Conservation (phyloP, 2,329 filamentous ascomycete genomes). For the Penicillium psychrosexuale region DNA sequence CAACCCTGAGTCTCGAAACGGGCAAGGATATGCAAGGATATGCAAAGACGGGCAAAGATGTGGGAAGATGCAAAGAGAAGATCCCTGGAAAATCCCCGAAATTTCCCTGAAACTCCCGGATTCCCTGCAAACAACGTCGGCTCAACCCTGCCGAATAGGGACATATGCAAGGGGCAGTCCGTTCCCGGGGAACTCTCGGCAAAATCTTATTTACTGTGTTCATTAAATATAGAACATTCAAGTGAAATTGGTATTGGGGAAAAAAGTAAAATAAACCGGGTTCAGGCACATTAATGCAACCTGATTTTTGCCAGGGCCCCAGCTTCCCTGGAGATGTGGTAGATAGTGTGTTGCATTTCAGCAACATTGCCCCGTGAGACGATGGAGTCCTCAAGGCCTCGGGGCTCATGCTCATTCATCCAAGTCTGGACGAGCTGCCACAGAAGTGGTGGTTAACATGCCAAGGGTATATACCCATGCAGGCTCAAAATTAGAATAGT, state of each 20-base stretch:
- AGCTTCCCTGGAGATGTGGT: background rate
- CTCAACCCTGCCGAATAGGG: background rate
- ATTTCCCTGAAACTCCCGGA: background rate
- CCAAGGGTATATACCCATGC: background rate
- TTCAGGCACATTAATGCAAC: background rate
- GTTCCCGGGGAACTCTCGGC: background rate
- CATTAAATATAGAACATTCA: background rate
- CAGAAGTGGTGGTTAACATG: background rate
- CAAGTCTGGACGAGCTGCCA: background rate
- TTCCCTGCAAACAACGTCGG: background rate
- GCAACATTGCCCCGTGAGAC: background rate
- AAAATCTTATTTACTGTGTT: background rate
- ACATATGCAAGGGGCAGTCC: background rate
- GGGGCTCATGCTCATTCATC: background rate
- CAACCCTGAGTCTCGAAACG: background rate
- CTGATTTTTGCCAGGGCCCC: background rate
- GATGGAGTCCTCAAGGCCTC: background rate
- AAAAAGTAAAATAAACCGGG: conserved; percentile 3
- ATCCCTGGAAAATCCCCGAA: background rate
- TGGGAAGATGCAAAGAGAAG: background rate
- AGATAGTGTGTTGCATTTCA: background rate
- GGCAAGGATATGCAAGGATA: background rate
- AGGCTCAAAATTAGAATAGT: background rate
- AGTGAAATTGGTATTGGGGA: conserved; percentile 12
- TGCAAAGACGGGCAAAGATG: background rate